Conservation (phyloP, 257 asterid genomes). For the Solanum chaucha region DNA sequence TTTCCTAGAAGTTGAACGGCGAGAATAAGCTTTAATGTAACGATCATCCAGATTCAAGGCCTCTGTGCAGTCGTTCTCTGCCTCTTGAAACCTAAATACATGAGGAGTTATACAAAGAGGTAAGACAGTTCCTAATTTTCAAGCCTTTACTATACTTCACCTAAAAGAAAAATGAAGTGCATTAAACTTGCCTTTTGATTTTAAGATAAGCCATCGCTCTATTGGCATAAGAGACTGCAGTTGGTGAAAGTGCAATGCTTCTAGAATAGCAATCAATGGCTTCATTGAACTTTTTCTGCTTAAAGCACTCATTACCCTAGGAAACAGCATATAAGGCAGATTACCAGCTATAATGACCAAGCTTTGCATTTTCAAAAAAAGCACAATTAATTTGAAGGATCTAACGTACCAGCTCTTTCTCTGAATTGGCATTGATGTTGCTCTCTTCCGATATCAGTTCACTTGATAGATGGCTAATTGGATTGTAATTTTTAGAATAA, state of each 20-base stretch:
- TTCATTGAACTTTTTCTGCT: conserved; percentile 77
- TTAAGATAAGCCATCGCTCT: conserved; percentile 95
- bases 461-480: conserved; percentile 47
- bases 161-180: neutral
- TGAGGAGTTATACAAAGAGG: conserved; percentile 3
- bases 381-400: neutral
- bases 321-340: conserved; percentile 1
- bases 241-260: conserved; percentile 90
- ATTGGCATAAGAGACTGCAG: conserved; percentile 90
- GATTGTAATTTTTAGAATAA: conserved; percentile 45
- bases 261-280: conserved; percentile 95
- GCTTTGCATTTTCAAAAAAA: neutral
- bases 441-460: conserved; percentile 36
- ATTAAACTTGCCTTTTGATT: conserved; percentile 50
- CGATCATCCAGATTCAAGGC: conserved; percentile 89
- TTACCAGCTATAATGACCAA: conserved; percentile 2
- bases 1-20: conserved; percentile 86
- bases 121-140: neutral
- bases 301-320: conserved; percentile 86
- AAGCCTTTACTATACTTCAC: neutral
- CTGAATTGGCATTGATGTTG: conserved; percentile 74
- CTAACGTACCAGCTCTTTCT: conserved; percentile 76
- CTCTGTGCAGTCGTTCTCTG: conserved; percentile 88
- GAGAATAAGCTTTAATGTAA: conserved; percentile 91
- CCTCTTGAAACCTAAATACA: conserved; percentile 62